Conservation (phyloP, 306 rosid genomes). For the Lathyrus aphaca region DNA sequence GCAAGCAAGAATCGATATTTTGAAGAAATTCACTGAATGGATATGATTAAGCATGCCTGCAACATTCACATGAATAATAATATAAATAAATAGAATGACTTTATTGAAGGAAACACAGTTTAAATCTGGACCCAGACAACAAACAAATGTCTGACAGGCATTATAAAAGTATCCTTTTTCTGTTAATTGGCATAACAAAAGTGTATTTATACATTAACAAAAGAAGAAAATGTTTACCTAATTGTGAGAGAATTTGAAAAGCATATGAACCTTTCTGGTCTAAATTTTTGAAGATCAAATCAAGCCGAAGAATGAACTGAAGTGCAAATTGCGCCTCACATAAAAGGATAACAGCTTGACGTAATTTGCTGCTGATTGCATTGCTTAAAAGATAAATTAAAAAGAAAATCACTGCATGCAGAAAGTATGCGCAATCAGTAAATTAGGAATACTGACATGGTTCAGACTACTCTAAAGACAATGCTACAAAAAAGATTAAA, state of each 20-base stretch:
- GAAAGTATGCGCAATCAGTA: conserved; percentile 39
- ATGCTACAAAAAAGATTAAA: conserved; percentile 14
- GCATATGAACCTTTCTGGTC: conserved; percentile 67
- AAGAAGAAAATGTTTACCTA: conserved; percentile 52
- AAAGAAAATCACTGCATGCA: conserved; percentile 85
- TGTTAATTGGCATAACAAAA: conserved; percentile 24
- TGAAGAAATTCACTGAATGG: conserved; percentile 70
- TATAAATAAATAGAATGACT: conserved; percentile 21
- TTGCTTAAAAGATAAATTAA: conserved; percentile 80
- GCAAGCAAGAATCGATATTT: conserved; percentile 78
- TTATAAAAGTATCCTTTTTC: conserved; percentile 5
- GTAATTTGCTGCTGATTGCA: conserved; percentile 59
- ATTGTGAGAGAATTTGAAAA: conserved; percentile 62
- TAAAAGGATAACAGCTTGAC: conserved; percentile 77
- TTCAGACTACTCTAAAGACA: conserved; percentile 32
- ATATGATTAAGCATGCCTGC: conserved; percentile 77
- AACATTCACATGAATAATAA: conserved; percentile 36
- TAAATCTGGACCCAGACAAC: conserved; percentile 16
- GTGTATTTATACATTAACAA: neutral
- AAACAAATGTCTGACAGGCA: conserved; percentile 13
- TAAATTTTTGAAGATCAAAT: conserved; percentile 59
- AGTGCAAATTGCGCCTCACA: conserved; percentile 85
- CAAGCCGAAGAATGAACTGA: conserved; percentile 60
- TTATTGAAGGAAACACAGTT: conserved; percentile 14
- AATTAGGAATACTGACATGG: conserved; percentile 26